Conservation (phyloP, 1,284 basidiomycete species). For the Cutaneotrichosporon sp. region DNA sequence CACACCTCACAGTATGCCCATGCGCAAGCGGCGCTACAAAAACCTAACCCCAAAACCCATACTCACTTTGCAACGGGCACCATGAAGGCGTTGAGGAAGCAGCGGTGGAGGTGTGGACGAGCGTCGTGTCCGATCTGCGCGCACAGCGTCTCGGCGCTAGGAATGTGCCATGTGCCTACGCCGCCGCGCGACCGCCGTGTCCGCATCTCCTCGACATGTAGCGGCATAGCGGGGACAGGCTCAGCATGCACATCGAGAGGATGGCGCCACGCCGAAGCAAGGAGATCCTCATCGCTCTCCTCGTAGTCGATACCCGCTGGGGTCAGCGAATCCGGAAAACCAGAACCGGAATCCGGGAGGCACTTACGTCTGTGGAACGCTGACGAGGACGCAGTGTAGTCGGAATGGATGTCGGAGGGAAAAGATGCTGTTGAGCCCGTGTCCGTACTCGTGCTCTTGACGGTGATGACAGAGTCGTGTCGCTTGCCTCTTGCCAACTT, state of each 20-base stretch:
- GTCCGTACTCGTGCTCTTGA: neutral
- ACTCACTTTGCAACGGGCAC: conserved; percentile 9
- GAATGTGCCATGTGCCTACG: conserved; percentile 8
- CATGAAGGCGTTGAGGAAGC: conserved; percentile 11
- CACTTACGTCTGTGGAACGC: neutral
- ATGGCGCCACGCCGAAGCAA: conserved; percentile 2
- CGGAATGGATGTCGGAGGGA: neutral
- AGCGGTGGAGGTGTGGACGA: neutral
- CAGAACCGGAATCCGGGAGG: too few relatives aligned
- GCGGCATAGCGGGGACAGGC: neutral
- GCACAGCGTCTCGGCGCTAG: conserved; percentile 9
- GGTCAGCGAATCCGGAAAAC: neutral
- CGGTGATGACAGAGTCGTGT: conserved; percentile 1
- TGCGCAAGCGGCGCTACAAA: neutral
- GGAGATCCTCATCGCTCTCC: neutral
- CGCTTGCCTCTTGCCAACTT: neutral
- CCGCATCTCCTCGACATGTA: conserved; percentile 2
- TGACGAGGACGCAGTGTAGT: neutral
- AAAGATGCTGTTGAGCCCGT: neutral
- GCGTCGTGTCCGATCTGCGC: conserved; percentile 11
- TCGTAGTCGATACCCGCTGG: neutral
- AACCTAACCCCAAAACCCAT: neutral
- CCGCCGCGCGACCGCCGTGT: neutral
- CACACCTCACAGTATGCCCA: too few relatives aligned
- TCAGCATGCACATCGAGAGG: neutral